Evolutionary conservation across 2,329 filamentous ascomycete genomes (phyloP).

Genomic region (Colletotrichum endophyticum): DNA sequence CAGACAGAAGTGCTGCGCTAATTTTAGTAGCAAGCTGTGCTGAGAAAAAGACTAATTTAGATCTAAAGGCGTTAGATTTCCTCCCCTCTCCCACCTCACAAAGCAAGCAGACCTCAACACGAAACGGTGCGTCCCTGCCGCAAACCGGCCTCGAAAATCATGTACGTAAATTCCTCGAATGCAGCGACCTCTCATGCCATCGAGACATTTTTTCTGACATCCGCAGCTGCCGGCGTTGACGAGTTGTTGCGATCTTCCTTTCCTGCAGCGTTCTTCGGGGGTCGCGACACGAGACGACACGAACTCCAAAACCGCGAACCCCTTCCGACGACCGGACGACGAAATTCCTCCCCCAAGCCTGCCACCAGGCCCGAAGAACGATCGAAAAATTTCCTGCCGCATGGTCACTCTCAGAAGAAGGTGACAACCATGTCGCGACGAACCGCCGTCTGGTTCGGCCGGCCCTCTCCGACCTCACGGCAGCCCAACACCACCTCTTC

Average conservation of each 20-base stretch:
- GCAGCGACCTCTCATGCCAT: too few relatives aligned
- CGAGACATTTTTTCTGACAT: neutral
- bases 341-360: neutral
- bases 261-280: neutral
- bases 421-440: constrained; percentile 8
- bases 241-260: neutral
- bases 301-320: neutral
- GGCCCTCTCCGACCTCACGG: neutral
- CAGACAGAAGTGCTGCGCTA: fast-evolving
- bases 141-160: neutral
- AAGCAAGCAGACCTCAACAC: neutral
- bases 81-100: neutral
- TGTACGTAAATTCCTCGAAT: neutral
- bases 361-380: neutral
- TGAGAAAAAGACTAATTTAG: neutral
- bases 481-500: neutral
- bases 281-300: neutral
- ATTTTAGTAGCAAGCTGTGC: neutral
- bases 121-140: neutral
- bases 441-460: constrained; percentile 2
- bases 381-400: neutral
- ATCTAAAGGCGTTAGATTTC: neutral
- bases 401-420: neutral
- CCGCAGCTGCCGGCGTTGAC: neutral
- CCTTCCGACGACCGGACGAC: neutral